Conservation (phyloP, 2,329 filamentous ascomycete genomes). For the Beauveria brongniartii region DNA sequence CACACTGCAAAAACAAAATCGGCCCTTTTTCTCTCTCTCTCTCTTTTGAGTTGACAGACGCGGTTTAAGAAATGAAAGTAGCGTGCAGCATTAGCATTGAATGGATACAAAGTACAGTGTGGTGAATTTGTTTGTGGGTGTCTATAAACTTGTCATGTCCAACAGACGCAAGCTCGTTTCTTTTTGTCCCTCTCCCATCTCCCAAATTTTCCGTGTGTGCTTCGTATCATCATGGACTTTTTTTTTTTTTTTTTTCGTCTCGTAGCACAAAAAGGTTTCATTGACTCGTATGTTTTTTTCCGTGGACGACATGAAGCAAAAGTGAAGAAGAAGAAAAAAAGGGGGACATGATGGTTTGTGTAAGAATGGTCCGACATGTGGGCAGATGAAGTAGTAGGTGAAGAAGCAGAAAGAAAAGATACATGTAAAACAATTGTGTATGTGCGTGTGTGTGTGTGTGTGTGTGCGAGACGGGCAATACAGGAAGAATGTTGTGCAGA, state of each 20-base stretch:
- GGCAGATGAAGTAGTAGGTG: neutral
- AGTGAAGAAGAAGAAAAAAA: neutral
- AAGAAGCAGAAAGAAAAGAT: neutral
- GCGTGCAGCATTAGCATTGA: neutral
- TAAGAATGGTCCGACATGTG: constrained; percentile 6
- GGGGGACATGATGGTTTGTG: neutral
- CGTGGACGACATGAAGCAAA: neutral
- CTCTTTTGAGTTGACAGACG: neutral
- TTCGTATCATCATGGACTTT: neutral
- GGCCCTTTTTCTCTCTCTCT: too few relatives aligned
- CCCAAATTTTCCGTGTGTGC: neutral
- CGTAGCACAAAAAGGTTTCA: neutral
- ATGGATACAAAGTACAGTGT: neutral
- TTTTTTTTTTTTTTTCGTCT: neutral
- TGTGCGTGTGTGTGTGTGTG: too few relatives aligned
- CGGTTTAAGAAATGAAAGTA: neutral
- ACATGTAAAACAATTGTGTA: too few relatives aligned
- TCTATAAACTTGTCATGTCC: neutral
- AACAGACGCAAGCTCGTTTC: neutral
- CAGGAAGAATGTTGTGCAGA: neutral
- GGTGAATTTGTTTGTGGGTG: neutral
- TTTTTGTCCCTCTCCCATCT: neutral
- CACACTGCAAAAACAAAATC: neutral
- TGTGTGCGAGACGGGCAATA: too few relatives aligned
- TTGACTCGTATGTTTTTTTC: neutral